Conservation (phyloP, 2,329 filamentous ascomycete species). For the Monosporascus sp. region DNA sequence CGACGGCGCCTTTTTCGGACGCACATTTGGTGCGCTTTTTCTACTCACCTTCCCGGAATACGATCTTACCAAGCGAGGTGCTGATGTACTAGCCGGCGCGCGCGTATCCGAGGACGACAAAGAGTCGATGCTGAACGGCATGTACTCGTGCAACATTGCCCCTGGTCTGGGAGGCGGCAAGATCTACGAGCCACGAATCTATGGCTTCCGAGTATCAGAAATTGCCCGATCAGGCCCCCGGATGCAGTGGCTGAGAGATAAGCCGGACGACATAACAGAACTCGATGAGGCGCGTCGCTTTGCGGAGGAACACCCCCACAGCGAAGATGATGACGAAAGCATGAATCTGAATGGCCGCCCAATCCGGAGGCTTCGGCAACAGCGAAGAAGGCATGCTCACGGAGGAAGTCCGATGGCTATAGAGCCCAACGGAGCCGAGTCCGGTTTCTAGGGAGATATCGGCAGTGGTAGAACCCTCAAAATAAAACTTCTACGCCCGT, state of each 20-base stretch:
- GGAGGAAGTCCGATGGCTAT: slow-evolving; percentile 54
- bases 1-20: slow-evolving; percentile 96
- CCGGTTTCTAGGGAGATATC: slow-evolving; percentile 39
- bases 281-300: slow-evolving; percentile 70
- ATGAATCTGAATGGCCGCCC: slow-evolving; percentile 39
- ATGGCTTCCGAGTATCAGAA: slow-evolving; percentile 92
- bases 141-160: slow-evolving; percentile 80
- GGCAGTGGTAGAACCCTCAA: not conserved
- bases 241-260: slow-evolving; percentile 93
- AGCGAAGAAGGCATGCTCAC: slow-evolving; percentile 34
- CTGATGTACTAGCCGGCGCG: slow-evolving; percentile 46
- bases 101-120: slow-evolving; percentile 39
- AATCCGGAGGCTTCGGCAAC: slow-evolving; percentile 37
- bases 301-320: slow-evolving; percentile 48
- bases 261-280: slow-evolving; percentile 73
- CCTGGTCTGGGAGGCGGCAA: slow-evolving; percentile 76
- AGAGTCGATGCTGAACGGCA: slow-evolving; percentile 67
- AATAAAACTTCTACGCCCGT: not conserved
- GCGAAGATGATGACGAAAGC: slow-evolving; percentile 51
- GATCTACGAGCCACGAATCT: slow-evolving; percentile 93
- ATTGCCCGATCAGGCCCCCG: slow-evolving; percentile 82
- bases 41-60: slow-evolving; percentile 98
- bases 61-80: slow-evolving; percentile 71
- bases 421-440: slow-evolving; percentile 52
- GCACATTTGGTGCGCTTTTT: slow-evolving; percentile 94